These are phyloP conservation scores for Lepidium sativum DNA, from an alignment of 345 rosid genomes.

Conservation along the genomic window DNA sequence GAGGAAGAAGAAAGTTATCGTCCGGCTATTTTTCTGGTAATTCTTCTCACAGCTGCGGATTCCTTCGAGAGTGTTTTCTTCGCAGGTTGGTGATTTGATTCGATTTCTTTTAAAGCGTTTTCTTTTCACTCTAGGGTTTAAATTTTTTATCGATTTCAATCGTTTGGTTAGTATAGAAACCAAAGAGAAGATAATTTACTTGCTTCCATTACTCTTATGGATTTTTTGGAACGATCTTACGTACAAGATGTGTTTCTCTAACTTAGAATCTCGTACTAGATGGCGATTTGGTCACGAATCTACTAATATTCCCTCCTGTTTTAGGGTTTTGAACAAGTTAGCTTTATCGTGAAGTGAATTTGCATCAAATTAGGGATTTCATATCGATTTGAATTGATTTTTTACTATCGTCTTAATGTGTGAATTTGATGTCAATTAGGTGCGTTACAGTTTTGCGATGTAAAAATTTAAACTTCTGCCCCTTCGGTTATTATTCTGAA, in stretches of 20 bases:
- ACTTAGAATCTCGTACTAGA: neutral
- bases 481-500: neutral
- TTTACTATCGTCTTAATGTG: neutral
- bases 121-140: neutral
- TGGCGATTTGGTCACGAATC: neutral
- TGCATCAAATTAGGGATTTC: neutral
- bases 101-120: neutral
- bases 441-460: neutral
- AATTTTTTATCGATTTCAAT: neutral
- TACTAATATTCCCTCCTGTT: neutral
- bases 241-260: neutral
- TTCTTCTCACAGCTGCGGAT: neutral
- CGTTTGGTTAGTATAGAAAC: neutral
- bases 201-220: neutral
- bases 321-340: slow-evolving; percentile 13
- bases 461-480: neutral
- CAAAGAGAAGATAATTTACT: neutral
- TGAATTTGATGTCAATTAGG: neutral
- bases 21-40: neutral
- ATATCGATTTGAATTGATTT: neutral
- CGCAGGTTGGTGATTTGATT: neutral
- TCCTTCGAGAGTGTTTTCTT: neutral
- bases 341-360: neutral
- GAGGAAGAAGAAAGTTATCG: neutral
- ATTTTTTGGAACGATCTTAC: neutral